phyloP scores from a whole-genome alignment of 768 basidiomycete species.

The Lactifluus volemus region DNA sequence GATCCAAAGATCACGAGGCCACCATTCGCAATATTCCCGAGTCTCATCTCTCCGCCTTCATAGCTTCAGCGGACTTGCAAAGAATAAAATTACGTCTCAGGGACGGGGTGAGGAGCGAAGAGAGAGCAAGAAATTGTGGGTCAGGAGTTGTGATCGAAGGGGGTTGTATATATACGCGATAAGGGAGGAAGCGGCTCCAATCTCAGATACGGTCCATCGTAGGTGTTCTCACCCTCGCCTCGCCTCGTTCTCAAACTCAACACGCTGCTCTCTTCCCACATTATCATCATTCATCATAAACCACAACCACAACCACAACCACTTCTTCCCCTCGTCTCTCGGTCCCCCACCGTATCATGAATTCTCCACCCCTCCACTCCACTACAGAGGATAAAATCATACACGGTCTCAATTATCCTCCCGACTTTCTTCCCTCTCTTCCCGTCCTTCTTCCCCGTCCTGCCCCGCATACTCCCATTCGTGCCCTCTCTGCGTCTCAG shows the following conservation, averaged over 20 bases:
- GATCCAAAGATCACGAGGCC: slow-evolving; percentile 15
- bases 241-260: background rate
- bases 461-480: slow-evolving; percentile 33
- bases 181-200: slow-evolving; percentile 11
- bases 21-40: slow-evolving; percentile 2
- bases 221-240: background rate
- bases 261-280: slow-evolving; percentile 4
- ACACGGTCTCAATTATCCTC: slow-evolving; percentile 23
- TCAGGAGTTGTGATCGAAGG: slow-evolving; percentile 11
- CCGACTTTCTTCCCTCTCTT: slow-evolving; percentile 23
- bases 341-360: slow-evolving; percentile 2
- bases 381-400: slow-evolving; percentile 9
- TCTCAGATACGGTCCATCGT: slow-evolving; percentile 7
- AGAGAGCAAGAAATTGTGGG: background rate
- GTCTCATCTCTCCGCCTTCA: background rate
- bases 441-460: slow-evolving; percentile 29
- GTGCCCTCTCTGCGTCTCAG: slow-evolving; percentile 33
- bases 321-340: background rate
- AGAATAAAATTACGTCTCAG: slow-evolving; percentile 9
- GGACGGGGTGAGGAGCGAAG: background rate
- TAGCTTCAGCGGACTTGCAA: background rate
- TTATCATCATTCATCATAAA: too few species aligned
- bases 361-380: background rate
- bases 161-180: background rate
- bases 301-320: background rate